Conservation (phyloP, 306 rosid genomes). For the Biancaea sappan region DNA sequence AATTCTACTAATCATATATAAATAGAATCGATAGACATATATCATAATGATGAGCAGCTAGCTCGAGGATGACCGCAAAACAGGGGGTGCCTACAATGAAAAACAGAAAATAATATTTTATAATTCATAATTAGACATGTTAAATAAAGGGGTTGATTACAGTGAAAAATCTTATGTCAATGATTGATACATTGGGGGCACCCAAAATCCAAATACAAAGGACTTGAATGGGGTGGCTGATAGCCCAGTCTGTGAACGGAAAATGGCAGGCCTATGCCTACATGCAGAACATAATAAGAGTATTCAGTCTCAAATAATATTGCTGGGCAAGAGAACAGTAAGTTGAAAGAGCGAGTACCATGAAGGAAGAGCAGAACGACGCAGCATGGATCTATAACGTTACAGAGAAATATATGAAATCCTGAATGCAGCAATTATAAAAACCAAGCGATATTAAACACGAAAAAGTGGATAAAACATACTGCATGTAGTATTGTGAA, state of each 20-base stretch:
- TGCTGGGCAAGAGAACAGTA: too few species aligned
- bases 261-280: neutral
- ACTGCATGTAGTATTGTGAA: neutral
- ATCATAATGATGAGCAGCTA: neutral
- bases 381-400: neutral
- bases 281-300: neutral
- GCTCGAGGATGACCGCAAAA: too few species aligned
- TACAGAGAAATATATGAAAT: neutral
- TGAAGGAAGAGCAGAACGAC: neutral
- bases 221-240: too few species aligned
- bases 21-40: too few species aligned
- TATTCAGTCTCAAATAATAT: neutral
- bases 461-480: neutral
- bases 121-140: neutral
- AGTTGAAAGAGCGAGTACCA: neutral
- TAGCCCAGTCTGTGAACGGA: neutral
- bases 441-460: neutral
- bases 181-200: neutral
- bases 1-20: neutral
- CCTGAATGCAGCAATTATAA: neutral
- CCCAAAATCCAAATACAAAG: too few species aligned
- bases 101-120: neutral
- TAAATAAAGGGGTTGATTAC: neutral
- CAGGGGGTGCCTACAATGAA: neutral
- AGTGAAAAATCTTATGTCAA: neutral